Conservation (phyloP, 768 basidiomycete genomes). For the Pilatotrama ljubarskyi region DNA sequence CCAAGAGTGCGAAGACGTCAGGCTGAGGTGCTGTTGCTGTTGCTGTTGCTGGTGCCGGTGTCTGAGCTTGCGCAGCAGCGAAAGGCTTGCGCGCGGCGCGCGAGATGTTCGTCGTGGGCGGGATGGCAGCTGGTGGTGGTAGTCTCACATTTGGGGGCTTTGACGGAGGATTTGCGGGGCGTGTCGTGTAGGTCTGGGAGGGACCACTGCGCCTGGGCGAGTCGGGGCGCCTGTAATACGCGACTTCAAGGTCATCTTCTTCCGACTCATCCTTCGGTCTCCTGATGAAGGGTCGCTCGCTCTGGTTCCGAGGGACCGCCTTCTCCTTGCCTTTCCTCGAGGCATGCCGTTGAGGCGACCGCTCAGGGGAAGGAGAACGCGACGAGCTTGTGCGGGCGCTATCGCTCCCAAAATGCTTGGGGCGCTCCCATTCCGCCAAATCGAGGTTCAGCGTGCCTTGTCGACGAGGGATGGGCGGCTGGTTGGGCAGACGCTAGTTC, state of each 20-base stretch:
- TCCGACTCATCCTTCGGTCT: background rate
- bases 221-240: background rate
- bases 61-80: background rate
- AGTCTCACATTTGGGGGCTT: background rate
- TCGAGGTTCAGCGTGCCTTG: background rate
- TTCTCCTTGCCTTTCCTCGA: background rate
- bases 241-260: background rate
- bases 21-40: background rate
- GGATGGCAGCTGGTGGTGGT: background rate
- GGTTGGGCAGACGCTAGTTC: slow-evolving; percentile 11
- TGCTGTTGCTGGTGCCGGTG: background rate
- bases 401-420: slow-evolving; percentile 1
- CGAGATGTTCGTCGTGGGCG: background rate
- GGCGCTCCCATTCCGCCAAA: background rate
- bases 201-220: background rate
- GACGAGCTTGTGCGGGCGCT: background rate
- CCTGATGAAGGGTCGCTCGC: slow-evolving; percentile 1
- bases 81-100: background rate
- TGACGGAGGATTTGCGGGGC: no score
- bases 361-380: background rate
- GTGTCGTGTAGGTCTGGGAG: background rate
- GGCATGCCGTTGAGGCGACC: background rate
- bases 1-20: slow-evolving; percentile 4
- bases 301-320: background rate
- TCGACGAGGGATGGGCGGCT: slow-evolving; percentile 13